phyloP scores from a whole-genome alignment of 768 basidiomycete genomes.

The Roridomyces roridus region DNA sequence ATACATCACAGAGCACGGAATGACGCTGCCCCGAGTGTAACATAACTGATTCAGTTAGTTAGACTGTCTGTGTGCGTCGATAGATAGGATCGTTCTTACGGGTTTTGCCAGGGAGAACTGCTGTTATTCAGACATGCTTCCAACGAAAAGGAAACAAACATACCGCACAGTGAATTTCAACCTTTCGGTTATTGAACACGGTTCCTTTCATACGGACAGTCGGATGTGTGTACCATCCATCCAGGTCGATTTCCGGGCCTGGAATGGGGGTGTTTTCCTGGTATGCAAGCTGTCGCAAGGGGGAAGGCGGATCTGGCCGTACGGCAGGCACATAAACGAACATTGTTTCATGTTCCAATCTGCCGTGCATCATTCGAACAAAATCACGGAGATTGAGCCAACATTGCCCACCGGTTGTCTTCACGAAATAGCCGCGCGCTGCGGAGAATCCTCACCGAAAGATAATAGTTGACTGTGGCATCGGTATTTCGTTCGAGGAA shows the following conservation, averaged over 20 bases:
- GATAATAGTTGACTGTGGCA: constrained; percentile 7
- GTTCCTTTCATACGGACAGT: constrained; percentile 44
- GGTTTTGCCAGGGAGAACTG: constrained; percentile 56
- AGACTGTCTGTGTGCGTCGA: not conserved
- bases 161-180: constrained; percentile 50
- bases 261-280: constrained; percentile 49
- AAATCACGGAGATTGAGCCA: not conserved
- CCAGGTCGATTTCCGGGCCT: constrained; percentile 52
- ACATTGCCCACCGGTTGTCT: constrained; percentile 2
- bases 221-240: constrained; percentile 54
- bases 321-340: constrained; percentile 44
- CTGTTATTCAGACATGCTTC: not conserved
- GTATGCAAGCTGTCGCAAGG: constrained; percentile 57
- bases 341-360: constrained; percentile 23
- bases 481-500: constrained; percentile 12
- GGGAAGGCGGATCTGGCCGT: constrained; percentile 51
- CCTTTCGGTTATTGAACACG: constrained; percentile 44
- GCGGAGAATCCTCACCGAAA: constrained; percentile 7
- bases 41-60: constrained; percentile 42
- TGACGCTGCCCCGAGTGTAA: constrained; percentile 54
- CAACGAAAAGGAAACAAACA: constrained; percentile 22
- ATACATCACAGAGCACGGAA: constrained; percentile 52
- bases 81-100: constrained; percentile 33
- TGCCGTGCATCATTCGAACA: constrained; percentile 16
- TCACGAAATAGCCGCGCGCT: not conserved